Evolutionary conservation across 2,329 filamentous ascomycete species (phyloP).

Genomic region (Pestalotiopsis sp.): DNA sequence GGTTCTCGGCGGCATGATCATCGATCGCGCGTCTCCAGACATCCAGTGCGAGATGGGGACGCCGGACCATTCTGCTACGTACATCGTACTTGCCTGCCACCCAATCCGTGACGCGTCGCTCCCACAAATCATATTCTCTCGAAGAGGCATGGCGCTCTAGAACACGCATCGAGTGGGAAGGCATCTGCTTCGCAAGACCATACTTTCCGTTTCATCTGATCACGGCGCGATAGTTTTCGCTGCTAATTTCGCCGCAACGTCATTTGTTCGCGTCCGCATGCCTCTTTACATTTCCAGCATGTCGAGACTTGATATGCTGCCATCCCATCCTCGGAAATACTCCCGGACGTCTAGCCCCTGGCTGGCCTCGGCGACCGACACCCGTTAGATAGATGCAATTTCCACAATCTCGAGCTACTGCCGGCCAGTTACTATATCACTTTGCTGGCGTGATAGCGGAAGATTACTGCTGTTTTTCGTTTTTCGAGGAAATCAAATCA

Average conservation of each 20-base stretch:
- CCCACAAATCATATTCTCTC: too few species aligned
- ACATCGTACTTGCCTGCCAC: background rate
- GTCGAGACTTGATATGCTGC: background rate
- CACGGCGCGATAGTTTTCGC: background rate
- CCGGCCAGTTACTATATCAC: background rate
- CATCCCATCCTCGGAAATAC: background rate
- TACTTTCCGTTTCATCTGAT: background rate
- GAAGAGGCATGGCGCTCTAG: too few species aligned
- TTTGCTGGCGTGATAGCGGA: background rate
- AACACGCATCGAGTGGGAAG: too few species aligned
- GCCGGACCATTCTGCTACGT: background rate
- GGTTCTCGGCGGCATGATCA: conserved; percentile 4
- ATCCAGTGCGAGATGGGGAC: background rate
- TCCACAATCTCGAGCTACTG: conserved; percentile 5
- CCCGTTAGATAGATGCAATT: conserved; percentile 1
- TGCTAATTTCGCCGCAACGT: background rate
- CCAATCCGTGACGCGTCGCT: background rate
- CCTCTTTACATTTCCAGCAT: background rate
- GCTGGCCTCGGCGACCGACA: background rate
- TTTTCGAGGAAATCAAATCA: background rate
- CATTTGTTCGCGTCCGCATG: background rate
- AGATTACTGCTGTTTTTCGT: background rate
- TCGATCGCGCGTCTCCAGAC: background rate
- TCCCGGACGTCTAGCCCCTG: background rate
- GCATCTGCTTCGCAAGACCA: too few species aligned